Evolutionary conservation across 2,329 filamentous ascomycete species (phyloP).

Genomic region (Elsinoe ampelina): DNA sequence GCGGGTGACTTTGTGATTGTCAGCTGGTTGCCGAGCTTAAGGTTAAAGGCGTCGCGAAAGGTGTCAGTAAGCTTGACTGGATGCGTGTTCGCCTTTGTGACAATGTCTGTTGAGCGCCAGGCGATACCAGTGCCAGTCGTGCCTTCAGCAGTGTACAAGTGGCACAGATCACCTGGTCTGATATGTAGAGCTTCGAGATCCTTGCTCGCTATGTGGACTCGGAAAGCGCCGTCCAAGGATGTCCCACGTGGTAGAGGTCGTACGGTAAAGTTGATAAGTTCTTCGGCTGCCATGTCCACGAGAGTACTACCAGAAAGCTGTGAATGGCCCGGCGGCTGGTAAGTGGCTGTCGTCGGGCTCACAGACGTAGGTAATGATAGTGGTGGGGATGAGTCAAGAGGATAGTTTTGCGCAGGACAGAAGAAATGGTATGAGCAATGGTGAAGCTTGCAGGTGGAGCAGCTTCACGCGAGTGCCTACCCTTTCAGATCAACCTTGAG

Average conservation of each 20-base stretch:
- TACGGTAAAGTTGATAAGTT: conserved; percentile 37
- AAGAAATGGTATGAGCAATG: background rate
- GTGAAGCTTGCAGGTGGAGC: background rate
- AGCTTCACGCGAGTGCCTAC: background rate
- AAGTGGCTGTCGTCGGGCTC: background rate
- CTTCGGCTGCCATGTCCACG: conserved; percentile 13
- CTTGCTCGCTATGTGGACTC: conserved; percentile 48
- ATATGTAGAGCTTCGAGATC: conserved; percentile 48
- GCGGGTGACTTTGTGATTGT: conserved; percentile 47
- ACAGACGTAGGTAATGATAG: background rate
- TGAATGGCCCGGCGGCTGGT: background rate
- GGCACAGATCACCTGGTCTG: conserved; percentile 50
- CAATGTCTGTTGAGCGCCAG: conserved; percentile 46
- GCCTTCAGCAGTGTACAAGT: conserved; percentile 37
- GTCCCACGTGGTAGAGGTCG: conserved; percentile 43
- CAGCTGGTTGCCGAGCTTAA: conserved; percentile 64
- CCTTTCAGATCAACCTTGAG: background rate
- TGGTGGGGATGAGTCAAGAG: background rate
- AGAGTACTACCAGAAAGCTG: background rate
- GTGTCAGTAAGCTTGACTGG: conserved; percentile 63
- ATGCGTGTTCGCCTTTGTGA: conserved; percentile 53
- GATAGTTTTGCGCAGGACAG: background rate
- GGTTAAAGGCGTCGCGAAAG: conserved; percentile 61
- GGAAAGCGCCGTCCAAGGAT: conserved; percentile 47
- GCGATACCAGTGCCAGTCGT: conserved; percentile 49